Evolutionary conservation across 1,284 basidiomycete genomes (phyloP).

Genomic region (Rhodotorula sp.): DNA sequence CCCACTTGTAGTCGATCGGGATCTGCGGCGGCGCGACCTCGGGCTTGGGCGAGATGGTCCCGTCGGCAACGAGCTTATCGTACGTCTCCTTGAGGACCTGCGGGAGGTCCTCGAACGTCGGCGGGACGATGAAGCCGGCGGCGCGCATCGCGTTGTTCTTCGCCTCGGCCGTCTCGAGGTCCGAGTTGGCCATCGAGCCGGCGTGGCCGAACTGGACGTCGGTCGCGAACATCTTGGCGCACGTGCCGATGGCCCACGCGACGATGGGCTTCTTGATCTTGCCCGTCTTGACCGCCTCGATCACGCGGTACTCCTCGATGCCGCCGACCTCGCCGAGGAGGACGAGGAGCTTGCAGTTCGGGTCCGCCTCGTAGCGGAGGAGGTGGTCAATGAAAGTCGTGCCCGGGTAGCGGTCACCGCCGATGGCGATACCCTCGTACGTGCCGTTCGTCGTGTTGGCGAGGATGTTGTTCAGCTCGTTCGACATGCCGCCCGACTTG

Average conservation of each 20-base stretch:
- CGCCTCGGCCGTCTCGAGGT: conserved; percentile 93
- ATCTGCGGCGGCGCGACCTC: conserved; percentile 93
- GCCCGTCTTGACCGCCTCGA: conserved; percentile 93
- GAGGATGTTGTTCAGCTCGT: conserved; percentile 99
- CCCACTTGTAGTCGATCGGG: conserved; percentile 99
- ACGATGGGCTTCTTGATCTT: conserved; percentile 97
- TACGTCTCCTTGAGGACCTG: conserved; percentile 81
- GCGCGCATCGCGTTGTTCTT: conserved; percentile 96
- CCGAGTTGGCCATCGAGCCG: conserved; percentile 96
- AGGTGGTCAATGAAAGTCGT: conserved; percentile 99
- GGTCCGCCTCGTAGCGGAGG: conserved; percentile 94
- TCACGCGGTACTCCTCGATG: conserved; percentile 98
- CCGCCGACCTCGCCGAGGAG: conserved; percentile 98
- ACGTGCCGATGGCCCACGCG: conserved; percentile 99
- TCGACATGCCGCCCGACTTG: conserved; percentile 99
- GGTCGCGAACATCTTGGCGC: conserved; percentile 99
- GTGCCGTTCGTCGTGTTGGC: conserved; percentile 95
- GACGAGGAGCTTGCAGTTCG: conserved; percentile 98
- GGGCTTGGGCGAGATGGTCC: conserved; percentile 68
- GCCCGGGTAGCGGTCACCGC: conserved; percentile 97
- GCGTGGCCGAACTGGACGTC: conserved; percentile 99
- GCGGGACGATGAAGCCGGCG: conserved; percentile 94
- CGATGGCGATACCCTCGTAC: conserved; percentile 99
- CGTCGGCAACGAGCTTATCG: conserved; percentile 72
- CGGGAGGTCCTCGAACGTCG: conserved; percentile 96